These are phyloP conservation scores for Brettanomyces naardenensis DNA, from an alignment of 805 yeast genomes.

Conservation along the genomic window DNA sequence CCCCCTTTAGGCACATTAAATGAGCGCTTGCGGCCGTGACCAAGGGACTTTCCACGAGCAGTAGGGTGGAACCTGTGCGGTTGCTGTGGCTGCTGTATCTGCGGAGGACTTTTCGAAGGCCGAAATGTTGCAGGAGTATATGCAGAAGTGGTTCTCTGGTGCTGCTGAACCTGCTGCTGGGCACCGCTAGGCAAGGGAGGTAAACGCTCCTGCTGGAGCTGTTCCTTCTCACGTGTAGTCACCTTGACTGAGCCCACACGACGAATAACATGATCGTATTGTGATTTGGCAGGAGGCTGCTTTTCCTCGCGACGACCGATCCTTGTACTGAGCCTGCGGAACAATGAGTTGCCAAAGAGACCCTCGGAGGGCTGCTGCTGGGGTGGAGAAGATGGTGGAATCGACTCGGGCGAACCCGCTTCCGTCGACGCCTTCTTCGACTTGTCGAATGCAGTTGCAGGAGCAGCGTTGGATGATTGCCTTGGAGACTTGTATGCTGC, in stretches of 20 bases:
- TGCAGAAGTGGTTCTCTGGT: slow-evolving; percentile 32
- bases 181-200: slow-evolving; percentile 24
- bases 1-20: slow-evolving; percentile 25
- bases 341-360: slow-evolving; percentile 19
- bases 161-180: slow-evolving; percentile 22
- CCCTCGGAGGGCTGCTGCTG: slow-evolving; percentile 10
- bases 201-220: slow-evolving; percentile 13
- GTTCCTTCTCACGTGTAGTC: slow-evolving; percentile 47
- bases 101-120: slow-evolving; percentile 9
- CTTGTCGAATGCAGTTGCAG: slow-evolving; percentile 13
- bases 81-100: not conserved
- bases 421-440: slow-evolving; percentile 6
- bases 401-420: not conserved
- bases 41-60: slow-evolving; percentile 82
- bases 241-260: slow-evolving; percentile 56
- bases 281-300: not conserved
- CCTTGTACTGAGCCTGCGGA: slow-evolving; percentile 28
- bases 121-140: slow-evolving; percentile 24
- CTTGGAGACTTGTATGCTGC: slow-evolving; percentile 37
- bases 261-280: slow-evolving; percentile 29
- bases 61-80: slow-evolving; percentile 52
- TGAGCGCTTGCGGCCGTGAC: slow-evolving; percentile 67
- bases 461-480: slow-evolving; percentile 15
- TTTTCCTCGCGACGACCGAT: not conserved
- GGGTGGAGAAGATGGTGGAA: slow-evolving; percentile 12